Conservation (phyloP, 306 rosid genomes). For the Betula pendula region DNA sequence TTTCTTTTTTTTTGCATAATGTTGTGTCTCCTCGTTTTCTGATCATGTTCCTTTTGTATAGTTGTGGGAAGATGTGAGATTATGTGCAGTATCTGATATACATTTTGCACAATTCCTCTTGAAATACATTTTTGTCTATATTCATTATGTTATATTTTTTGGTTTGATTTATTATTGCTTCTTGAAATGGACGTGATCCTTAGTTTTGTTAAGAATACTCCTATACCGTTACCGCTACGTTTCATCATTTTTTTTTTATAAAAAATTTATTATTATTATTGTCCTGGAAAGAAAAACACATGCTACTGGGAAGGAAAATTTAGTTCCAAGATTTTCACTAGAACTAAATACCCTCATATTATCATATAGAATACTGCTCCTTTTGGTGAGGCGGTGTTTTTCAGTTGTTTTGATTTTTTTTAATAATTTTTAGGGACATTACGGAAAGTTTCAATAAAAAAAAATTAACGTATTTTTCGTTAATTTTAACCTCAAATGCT, state of each 20-base stretch:
- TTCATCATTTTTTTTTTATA: not conserved
- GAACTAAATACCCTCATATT: not conserved
- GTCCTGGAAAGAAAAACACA: not conserved
- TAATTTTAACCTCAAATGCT: too few relatives aligned
- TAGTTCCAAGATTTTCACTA: not conserved
- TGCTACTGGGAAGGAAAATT: not conserved
- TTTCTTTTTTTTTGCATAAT: constrained; percentile 75
- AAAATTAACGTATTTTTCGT: too few relatives aligned
- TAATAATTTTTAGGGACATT: too few relatives aligned
- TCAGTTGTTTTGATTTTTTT: too few relatives aligned
- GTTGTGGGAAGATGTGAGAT: constrained; percentile 19
- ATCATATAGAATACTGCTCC: not conserved
- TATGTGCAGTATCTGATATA: constrained; percentile 24
- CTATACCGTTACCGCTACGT: not conserved
- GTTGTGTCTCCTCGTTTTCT: constrained; percentile 83
- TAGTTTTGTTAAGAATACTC: not conserved
- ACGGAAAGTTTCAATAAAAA: too few relatives aligned
- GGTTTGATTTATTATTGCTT: not conserved
- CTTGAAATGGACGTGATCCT: not conserved
- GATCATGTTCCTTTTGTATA: constrained; percentile 41
- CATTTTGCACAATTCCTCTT: constrained; percentile 20
- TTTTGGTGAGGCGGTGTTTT: too few relatives aligned
- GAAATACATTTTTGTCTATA: not conserved
- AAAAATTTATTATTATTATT: too few relatives aligned
- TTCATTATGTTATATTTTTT: not conserved